Percentiles rank a stretch among this genome's conserved stretches.
Conservation (phyloP, 2,329 filamentous ascomycete genomes). For the Cladophialophora chaetospira region DNA sequence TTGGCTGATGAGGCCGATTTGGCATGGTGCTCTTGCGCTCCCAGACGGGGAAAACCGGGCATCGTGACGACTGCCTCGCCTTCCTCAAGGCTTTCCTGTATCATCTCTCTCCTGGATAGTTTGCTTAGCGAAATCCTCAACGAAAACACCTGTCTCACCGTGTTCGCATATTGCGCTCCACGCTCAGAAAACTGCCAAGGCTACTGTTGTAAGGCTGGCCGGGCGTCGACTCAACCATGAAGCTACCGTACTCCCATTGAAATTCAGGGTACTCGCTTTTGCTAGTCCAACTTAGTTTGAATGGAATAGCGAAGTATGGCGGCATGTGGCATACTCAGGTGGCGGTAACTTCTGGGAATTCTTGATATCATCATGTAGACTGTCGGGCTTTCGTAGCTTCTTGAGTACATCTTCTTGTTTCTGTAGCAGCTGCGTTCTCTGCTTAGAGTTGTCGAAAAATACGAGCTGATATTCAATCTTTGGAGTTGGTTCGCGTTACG, state of each 20-base stretch:
- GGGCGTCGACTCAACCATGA: conserved; percentile 95
- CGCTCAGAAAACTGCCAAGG: conserved; percentile 87
- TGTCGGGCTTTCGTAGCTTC: conserved; percentile 64
- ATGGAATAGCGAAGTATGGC: not conserved
- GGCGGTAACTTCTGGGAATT: not conserved
- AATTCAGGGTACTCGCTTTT: conserved; percentile 63
- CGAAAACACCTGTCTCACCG: conserved; percentile 69
- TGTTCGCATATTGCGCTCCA: conserved; percentile 95
- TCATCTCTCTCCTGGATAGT: conserved; percentile 73
- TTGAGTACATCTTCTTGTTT: conserved; percentile 89
- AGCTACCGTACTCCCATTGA: conserved; percentile 93
- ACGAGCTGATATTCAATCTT: conserved; percentile 96
- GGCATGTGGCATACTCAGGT: no score
- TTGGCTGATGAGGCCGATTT: conserved; percentile 68
- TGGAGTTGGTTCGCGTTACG: conserved; percentile 10
- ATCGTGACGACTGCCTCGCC: conserved; percentile 51
- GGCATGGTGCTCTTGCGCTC: conserved; percentile 77
- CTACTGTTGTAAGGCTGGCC: conserved; percentile 84
- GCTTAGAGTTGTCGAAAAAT: conserved; percentile 73
- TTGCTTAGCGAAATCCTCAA: not conserved
- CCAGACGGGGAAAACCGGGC: conserved; percentile 92
- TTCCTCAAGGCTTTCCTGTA: conserved; percentile 63
- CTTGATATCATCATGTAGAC: conserved; percentile 43
- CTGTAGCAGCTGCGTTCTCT: conserved; percentile 78
- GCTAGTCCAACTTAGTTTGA: no score